Conservation (phyloP, 768 basidiomycete species). For the Cubamyces sp. region DNA sequence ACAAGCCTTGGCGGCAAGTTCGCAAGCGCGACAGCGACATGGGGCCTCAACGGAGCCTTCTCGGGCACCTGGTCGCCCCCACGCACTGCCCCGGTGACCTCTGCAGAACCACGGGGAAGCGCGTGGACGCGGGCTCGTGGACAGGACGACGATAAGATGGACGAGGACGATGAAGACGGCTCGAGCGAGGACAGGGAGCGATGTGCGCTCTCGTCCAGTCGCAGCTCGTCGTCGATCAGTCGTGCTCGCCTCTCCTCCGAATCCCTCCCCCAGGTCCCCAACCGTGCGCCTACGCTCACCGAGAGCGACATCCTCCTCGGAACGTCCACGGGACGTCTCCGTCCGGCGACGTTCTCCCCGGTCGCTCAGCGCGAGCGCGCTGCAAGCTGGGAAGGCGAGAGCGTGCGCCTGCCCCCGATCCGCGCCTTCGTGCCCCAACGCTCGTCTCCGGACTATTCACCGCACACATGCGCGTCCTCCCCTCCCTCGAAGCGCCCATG, state of each 20-base stretch:
- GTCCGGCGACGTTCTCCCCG: constrained; percentile 2
- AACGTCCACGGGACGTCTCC: background rate
- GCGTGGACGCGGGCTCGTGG: constrained; percentile 5
- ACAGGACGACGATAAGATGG: background rate
- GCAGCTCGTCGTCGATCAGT: background rate
- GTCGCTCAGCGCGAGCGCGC: background rate
- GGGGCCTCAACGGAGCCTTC: constrained; percentile 5
- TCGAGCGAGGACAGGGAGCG: background rate
- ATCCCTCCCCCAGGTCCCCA: background rate
- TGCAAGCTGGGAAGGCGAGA: constrained; percentile 7
- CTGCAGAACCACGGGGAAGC: background rate
- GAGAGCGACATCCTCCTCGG: constrained; percentile 19
- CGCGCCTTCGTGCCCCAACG: background rate
- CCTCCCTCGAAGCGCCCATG: constrained; percentile 6
- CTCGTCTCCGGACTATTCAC: background rate
- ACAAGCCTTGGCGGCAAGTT: constrained; percentile 4
- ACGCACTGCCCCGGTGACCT: background rate
- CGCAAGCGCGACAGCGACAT: constrained; percentile 2
- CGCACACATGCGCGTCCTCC: background rate
- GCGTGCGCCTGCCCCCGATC: constrained; percentile 13
- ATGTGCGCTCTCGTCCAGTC: background rate
- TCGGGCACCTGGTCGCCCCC: constrained; percentile 5
- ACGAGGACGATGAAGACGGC: background rate
- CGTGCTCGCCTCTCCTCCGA: background rate
- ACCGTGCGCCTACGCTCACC: background rate